Evolutionary conservation across 305 asterid genomes (phyloP).

Genomic region (Fraxinus latifolia): DNA sequence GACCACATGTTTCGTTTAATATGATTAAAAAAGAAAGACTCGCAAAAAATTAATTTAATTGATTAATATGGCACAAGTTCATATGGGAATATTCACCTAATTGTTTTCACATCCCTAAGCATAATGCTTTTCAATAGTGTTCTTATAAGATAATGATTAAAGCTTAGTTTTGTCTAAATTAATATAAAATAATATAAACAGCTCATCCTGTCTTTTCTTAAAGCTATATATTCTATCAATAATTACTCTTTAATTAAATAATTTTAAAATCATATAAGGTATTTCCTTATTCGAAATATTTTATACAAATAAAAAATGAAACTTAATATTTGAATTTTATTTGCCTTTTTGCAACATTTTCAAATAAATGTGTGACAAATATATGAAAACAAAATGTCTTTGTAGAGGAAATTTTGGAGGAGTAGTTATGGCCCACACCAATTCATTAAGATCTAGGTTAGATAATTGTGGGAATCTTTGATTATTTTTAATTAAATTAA

Average conservation of each 20-base stretch:
- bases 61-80: neutral
- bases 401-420: slow-evolving; percentile 12
- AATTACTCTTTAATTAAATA: neutral
- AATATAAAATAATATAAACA: neutral
- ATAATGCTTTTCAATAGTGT: neutral
- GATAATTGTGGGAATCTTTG: slow-evolving; percentile 1
- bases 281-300: neutral
- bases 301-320: neutral
- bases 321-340: neutral
- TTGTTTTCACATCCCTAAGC: slow-evolving; percentile 30
- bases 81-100: slow-evolving; percentile 16
- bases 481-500: slow-evolving; percentile 11
- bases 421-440: slow-evolving; percentile 10
- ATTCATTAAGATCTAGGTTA: neutral
- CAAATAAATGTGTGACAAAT: neutral
- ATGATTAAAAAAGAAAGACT: neutral
- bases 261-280: neutral
- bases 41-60: neutral
- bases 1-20: neutral
- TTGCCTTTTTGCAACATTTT: neutral
- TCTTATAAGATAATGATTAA: slow-evolving; percentile 8
- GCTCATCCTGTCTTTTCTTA: neutral
- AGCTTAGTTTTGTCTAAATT: slow-evolving; percentile 21
- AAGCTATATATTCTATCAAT: neutral
- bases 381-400: slow-evolving; percentile 29